Conservation (phyloP, 352 stramenopile genomes). For the Halophytophthora batemanensis region DNA sequence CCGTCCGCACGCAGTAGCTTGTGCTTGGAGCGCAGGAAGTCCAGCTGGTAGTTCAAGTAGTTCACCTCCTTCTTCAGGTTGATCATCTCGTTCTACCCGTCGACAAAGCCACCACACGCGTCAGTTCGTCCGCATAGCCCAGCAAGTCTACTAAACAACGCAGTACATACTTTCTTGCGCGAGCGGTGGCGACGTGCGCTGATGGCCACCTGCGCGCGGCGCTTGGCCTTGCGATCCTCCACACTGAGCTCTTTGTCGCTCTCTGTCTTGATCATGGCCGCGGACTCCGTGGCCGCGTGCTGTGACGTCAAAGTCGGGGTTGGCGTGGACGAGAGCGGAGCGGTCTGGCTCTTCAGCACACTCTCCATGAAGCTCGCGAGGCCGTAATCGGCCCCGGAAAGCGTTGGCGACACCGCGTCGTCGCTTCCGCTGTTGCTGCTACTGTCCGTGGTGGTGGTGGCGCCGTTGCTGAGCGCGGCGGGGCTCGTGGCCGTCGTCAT, state of each 20-base stretch:
- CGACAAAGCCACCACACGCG: neutral
- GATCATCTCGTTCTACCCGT: slow-evolving; percentile 35
- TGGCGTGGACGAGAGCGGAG: no score
- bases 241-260: slow-evolving; percentile 6
- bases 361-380: no score
- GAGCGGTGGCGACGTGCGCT: slow-evolving; percentile 46
- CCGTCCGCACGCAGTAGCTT: slow-evolving; percentile 44
- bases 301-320: no score
- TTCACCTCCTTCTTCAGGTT: slow-evolving; percentile 44
- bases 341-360: no score
- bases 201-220: slow-evolving; percentile 44
- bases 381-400: no score
- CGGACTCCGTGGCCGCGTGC: neutral
- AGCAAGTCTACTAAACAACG: neutral
- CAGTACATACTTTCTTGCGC: slow-evolving; percentile 41
- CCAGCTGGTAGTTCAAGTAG: slow-evolving; percentile 43
- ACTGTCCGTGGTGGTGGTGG: slow-evolving; percentile 20
- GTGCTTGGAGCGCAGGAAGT: slow-evolving; percentile 46
- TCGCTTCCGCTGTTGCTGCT: slow-evolving; percentile 20
- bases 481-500: slow-evolving; percentile 14
- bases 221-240: slow-evolving; percentile 43
- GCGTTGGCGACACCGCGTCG: slow-evolving; percentile 2
- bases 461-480: slow-evolving; percentile 16
- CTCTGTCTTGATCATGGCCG: slow-evolving; percentile 1
- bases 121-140: neutral